phyloP scores from a whole-genome alignment of 2,329 filamentous ascomycete species.

The Metarhizium anisopliae region DNA sequence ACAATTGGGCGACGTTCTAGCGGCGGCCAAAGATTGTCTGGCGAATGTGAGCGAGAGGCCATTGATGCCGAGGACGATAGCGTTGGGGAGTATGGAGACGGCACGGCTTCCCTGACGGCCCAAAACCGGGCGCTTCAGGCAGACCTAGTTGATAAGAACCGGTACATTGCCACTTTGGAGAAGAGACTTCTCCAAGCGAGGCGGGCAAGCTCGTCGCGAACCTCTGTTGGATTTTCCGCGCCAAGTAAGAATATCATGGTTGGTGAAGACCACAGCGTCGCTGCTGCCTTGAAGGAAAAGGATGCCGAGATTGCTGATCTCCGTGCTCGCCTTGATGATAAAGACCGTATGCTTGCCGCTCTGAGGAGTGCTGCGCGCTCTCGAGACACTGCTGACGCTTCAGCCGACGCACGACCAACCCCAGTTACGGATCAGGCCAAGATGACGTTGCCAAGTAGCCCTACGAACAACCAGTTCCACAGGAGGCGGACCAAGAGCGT shows the following conservation, averaged over 20 bases:
- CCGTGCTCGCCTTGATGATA: constrained; percentile 83
- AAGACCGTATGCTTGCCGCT: constrained; percentile 86
- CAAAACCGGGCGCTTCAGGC: constrained; percentile 88
- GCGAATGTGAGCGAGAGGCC: constrained; percentile 29
- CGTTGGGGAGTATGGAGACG: constrained; percentile 76
- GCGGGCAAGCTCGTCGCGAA: constrained; percentile 78
- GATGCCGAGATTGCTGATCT: constrained; percentile 88
- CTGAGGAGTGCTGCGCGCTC: constrained; percentile 79
- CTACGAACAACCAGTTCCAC: constrained; percentile 18
- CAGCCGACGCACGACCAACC: constrained; percentile 23
- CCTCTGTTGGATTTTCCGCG: constrained; percentile 63
- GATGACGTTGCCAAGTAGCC: constrained; percentile 8
- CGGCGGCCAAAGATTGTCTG: constrained; percentile 33
- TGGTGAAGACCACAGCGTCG: constrained; percentile 70
- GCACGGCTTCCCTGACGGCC: constrained; percentile 69
- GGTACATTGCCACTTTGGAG: constrained; percentile 90
- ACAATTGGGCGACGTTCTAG: constrained; percentile 48
- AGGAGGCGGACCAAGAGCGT: constrained; percentile 59
- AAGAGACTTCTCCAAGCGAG: constrained; percentile 86
- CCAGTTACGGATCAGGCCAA: constrained; percentile 8
- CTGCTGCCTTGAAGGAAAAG: constrained; percentile 71
- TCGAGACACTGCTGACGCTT: constrained; percentile 65
- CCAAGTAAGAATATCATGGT: constrained; percentile 56
- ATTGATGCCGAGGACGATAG: constrained; percentile 57
- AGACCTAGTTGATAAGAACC: constrained; percentile 94